Evolutionary conservation across 305 asterid genomes (phyloP).

Genomic region (Fraxinus angustifolia): DNA sequence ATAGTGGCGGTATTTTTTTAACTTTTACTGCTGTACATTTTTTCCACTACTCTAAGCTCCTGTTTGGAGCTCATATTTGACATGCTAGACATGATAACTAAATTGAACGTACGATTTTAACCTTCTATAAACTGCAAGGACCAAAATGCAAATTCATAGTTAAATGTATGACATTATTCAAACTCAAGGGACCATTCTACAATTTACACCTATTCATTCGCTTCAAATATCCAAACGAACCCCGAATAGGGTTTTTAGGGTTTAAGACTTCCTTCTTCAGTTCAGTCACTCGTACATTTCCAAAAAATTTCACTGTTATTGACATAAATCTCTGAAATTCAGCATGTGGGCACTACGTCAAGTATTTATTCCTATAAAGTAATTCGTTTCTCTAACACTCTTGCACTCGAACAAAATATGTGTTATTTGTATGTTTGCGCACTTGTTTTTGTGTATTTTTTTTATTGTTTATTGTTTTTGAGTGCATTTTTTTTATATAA

Average conservation of each 20-base stretch:
- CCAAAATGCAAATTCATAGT: neutral
- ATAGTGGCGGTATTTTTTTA: too few relatives aligned
- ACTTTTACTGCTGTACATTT: neutral
- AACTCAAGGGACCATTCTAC: slow-evolving; percentile 15
- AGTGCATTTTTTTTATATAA: neutral
- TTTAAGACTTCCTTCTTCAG: slow-evolving; percentile 27
- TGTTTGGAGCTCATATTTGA: neutral
- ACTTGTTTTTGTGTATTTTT: neutral
- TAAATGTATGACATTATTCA: slow-evolving; percentile 8
- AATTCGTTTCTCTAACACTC: neutral
- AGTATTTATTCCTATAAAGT: slow-evolving; percentile 47
- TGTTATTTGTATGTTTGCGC: neutral
- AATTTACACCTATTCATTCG: neutral
- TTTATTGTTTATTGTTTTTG: too few relatives aligned
- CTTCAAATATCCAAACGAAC: neutral
- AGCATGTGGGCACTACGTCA: slow-evolving; percentile 63
- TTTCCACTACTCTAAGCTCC: neutral
- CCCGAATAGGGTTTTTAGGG: slow-evolving; percentile 32
- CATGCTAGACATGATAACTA: neutral
- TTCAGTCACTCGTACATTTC: neutral
- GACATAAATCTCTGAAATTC: neutral
- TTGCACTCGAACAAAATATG: neutral
- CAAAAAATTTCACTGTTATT: neutral
- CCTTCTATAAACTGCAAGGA: neutral
- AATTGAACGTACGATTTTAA: neutral